phyloP scores from a whole-genome alignment of 2,329 filamentous ascomycete species.

The Xylaria arbuscula region DNA sequence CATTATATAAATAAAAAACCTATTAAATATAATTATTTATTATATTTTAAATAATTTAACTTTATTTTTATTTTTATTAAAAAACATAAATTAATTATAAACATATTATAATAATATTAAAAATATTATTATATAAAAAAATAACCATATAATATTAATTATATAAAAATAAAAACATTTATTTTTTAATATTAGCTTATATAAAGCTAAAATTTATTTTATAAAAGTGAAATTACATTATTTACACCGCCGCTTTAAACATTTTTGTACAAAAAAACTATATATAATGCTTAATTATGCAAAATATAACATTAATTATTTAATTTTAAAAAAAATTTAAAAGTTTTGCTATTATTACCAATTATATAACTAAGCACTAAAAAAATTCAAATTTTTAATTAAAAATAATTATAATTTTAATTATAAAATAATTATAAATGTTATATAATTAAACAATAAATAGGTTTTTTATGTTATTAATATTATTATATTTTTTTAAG shows the following conservation, averaged over 20 bases:
- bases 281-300: background rate
- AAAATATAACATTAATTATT: background rate
- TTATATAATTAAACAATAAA: background rate
- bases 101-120: background rate
- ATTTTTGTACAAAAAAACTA: background rate
- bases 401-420: no score
- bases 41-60: no score
- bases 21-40: no score
- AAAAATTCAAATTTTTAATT: no score
- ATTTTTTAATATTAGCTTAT: no score
- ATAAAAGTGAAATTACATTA: no score
- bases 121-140: background rate
- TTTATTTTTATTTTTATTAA: no score
- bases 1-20: no score
- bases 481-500: background rate
- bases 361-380: background rate
- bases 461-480: background rate
- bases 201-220: no score
- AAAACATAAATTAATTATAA: no score
- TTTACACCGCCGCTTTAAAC: no score
- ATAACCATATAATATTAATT: background rate
- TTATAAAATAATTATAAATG: background rate
- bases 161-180: background rate
- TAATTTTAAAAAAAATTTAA: background rate
- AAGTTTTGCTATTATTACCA: background rate